Percentiles rank a stretch among this genome's conserved stretches.
Evolutionary conservation across 805 yeast species (phyloP).

Genomic region (Candida anglica): DNA sequence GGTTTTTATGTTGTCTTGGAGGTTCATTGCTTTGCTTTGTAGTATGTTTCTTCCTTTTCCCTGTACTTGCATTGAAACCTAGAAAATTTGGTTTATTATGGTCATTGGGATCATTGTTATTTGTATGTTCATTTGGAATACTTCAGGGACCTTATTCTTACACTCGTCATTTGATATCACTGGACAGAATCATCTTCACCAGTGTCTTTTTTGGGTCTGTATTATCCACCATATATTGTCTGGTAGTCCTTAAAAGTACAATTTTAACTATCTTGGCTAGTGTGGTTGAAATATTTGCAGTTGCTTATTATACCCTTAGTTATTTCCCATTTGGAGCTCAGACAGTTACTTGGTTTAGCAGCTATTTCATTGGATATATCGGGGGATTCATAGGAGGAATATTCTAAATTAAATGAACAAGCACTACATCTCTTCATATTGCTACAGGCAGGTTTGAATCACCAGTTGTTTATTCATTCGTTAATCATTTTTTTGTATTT

Average conservation of each 20-base stretch:
- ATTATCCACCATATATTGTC: slow-evolving; percentile 70
- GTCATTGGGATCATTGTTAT: slow-evolving; percentile 87
- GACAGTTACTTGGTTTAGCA: slow-evolving; percentile 51
- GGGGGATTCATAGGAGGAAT: slow-evolving; percentile 47
- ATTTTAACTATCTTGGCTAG: slow-evolving; percentile 74
- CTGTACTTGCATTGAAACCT: slow-evolving; percentile 85
- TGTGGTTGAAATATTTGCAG: slow-evolving; percentile 74
- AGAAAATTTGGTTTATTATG: slow-evolving; percentile 86
- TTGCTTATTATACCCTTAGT: slow-evolving; percentile 84
- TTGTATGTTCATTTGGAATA: slow-evolving; percentile 85
- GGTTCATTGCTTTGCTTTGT: slow-evolving; percentile 81
- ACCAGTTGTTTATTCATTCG: background rate
- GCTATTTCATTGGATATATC: slow-evolving; percentile 39
- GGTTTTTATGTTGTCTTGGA: slow-evolving; percentile 71
- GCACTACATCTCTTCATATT: background rate
- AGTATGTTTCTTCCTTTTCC: slow-evolving; percentile 78
- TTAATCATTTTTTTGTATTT: too few species aligned
- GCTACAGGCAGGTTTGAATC: background rate
- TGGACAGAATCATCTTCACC: slow-evolving; percentile 76
- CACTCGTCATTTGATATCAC: slow-evolving; percentile 65
- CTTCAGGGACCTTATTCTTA: slow-evolving; percentile 91
- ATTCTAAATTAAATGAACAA: background rate
- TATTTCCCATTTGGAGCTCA: slow-evolving; percentile 96
- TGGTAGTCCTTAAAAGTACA: slow-evolving; percentile 64
- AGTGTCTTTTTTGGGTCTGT: slow-evolving; percentile 78